Base-by-base conservation (phyloP, 768 basidiomycete genomes). In the Kwoniella europaea region DNA sequence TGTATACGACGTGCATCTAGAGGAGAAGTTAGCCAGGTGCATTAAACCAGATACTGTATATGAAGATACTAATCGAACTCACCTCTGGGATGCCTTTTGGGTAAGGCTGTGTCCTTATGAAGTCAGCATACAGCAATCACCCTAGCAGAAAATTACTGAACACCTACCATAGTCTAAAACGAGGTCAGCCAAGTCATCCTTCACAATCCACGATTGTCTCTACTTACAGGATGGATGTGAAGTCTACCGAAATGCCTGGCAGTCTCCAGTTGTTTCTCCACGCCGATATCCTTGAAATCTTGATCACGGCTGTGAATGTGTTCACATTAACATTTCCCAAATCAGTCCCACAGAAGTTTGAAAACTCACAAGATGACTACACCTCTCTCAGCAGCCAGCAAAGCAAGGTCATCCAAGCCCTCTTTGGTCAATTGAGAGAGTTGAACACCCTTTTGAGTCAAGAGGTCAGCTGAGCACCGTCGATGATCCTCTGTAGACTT, bases 231-330 rank as follows among this genome's bases (percentile, higher is more conserved):
- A 62, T 73, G 71, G 42, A 64, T 59, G 44, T 73, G 72, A 16
- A 73, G 71, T 24, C 60, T 65, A 24, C 63, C 72, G 16, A 72
- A 72, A 50, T 68, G 63, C 16, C 70, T 53, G 22, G 41, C 72
- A 3, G 58, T 73, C n/a, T 73, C 68, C 7, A 69, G 60, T 43
- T 73, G 68, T 52, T 63, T 60, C 52, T 66, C 10, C 13, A 63
- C n/a, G 1, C 68, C 68, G 7, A 63, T 44, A 55, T 73, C 68
- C 18, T 35, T 67, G 46, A 20, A 72, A 41, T 16, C 59, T 43
- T n/a, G 67, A 52, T 20, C 62, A 15, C 46, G 46, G 46, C 46
- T 50, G 46, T 0, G 46, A 50, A 2, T 15, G 46, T 13, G 15
- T 50, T 50, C 46, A 18, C 46, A 50, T 50, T 1, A 50, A 2